Percentiles rank a stretch among this genome's conserved stretches.
Conservation (phyloP, 176 grass and related monocot genomes). For the Aegilops umbellulata region DNA sequence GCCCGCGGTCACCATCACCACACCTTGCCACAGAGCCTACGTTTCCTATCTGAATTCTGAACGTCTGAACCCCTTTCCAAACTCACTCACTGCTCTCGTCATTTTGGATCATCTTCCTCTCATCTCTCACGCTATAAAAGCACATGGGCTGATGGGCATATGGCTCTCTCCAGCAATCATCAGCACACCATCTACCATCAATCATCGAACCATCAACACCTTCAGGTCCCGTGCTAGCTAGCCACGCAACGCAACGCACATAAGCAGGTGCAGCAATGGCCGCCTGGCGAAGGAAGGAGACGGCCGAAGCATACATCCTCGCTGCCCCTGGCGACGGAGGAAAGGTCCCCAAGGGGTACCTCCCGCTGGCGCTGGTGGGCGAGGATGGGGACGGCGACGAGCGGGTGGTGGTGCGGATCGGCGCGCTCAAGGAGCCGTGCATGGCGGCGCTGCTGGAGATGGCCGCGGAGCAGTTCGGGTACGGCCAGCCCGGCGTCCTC, state of each 20-base stretch:
- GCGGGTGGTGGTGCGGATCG: too few species aligned
- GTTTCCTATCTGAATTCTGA: background rate
- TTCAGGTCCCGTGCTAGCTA: background rate
- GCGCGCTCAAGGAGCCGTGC: too few species aligned
- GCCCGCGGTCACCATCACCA: background rate
- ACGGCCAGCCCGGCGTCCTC: too few species aligned
- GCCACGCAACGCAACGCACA: background rate
- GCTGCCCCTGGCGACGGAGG: rapidly evolving
- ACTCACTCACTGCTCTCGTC: background rate
- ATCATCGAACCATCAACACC: background rate
- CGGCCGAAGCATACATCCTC: background rate
- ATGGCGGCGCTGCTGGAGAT: conserved; percentile 22
- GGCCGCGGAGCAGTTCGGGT: background rate
- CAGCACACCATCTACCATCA: background rate
- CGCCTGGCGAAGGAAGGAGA: background rate
- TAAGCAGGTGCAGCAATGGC: too few species aligned
- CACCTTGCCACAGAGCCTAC: background rate
- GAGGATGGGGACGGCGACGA: background rate
- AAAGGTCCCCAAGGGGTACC: conserved; percentile 31
- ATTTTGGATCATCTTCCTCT: too few species aligned
- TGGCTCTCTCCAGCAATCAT: background rate
- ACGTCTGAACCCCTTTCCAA: background rate
- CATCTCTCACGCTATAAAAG: background rate
- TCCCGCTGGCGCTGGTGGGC: conserved; percentile 36
- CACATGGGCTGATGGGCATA: too few species aligned